Conservation (phyloP, 192 early-diverging fungal species). For the Diversispora eburnea region DNA sequence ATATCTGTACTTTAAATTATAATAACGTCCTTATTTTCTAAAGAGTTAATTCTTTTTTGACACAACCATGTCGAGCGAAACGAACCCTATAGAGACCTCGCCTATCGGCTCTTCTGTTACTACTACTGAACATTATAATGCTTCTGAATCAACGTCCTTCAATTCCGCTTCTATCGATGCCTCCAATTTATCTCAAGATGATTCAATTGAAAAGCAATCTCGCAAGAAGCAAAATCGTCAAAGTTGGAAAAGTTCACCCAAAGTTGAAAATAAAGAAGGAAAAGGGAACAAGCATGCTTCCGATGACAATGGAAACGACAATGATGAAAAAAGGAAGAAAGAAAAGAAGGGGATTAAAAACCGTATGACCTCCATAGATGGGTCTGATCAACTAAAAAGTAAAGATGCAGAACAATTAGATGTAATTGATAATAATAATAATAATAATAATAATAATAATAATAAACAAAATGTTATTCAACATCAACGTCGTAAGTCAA, state of each 20-base stretch:
- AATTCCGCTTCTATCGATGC: not conserved
- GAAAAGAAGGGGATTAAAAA: slow-evolving; percentile 25
- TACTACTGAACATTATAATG: not conserved
- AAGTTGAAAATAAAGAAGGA: slow-evolving; percentile 1
- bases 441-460: slow-evolving; percentile 13
- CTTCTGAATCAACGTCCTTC: not conserved
- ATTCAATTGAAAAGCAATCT: slow-evolving; percentile 15
- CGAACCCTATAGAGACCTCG: not conserved
- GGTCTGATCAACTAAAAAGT: not conserved
- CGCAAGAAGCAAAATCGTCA: slow-evolving; percentile 26
- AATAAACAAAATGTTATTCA: not conserved
- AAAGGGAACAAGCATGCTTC: slow-evolving; percentile 13
- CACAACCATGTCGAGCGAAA: slow-evolving; percentile 22
- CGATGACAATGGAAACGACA: slow-evolving; percentile 5
- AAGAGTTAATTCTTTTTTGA: not conserved
- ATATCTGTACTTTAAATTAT: not conserved
- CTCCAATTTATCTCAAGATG: not conserved
- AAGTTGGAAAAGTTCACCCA: slow-evolving; percentile 12
- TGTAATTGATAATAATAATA: slow-evolving; percentile 1
- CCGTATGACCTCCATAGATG: not conserved
- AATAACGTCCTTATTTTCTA: slow-evolving; percentile 5
- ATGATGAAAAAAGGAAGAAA: slow-evolving; percentile 25
- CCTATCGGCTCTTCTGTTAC: not conserved
- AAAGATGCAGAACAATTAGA: slow-evolving; percentile 19
- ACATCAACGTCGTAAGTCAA: slow-evolving; percentile 28